These are phyloP conservation scores for Butyriboletus regius DNA, from an alignment of 1,284 basidiomycete genomes.

Conservation along the genomic window DNA sequence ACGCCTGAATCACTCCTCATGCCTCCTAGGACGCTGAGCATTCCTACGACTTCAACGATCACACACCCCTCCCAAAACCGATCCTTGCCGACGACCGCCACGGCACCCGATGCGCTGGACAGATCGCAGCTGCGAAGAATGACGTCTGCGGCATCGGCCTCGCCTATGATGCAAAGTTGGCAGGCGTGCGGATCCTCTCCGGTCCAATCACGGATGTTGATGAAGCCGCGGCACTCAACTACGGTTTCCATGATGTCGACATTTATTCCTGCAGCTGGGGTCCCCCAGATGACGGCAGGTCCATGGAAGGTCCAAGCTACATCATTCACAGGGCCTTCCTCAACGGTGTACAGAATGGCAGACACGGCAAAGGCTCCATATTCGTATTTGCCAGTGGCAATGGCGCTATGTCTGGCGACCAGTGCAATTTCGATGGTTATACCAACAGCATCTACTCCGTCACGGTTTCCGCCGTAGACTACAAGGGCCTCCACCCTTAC, in stretches of 20 bases:
- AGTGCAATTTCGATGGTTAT: constrained; percentile 99
- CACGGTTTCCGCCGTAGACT: constrained; percentile 89
- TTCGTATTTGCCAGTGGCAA: constrained; percentile 99
- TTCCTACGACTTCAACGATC: constrained; percentile 96
- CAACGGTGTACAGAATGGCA: constrained; percentile 89
- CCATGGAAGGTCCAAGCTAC: constrained; percentile 91
- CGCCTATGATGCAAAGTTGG: constrained; percentile 84
- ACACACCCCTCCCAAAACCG: constrained; percentile 80
- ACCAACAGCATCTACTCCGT: constrained; percentile 97
- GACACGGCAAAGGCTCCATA: constrained; percentile 83
- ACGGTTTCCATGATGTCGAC: constrained; percentile 87
- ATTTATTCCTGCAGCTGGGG: constrained; percentile 94
- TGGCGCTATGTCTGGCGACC: constrained; percentile 84
- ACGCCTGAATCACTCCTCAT: constrained; percentile 1
- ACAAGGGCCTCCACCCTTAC: constrained; percentile 87
- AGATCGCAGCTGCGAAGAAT: constrained; percentile 95
- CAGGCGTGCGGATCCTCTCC: constrained; percentile 91
- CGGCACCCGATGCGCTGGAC: constrained; percentile 95
- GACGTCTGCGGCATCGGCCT: constrained; percentile 93
- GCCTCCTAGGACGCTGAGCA: constrained; percentile 68
- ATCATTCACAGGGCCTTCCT: constrained; percentile 91
- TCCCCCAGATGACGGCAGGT: constrained; percentile 88
- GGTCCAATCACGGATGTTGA: constrained; percentile 97
- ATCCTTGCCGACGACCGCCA: constrained; percentile 89
- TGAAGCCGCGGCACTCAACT: constrained; percentile 93